These are phyloP conservation scores for Reutealis trisperma DNA, from an alignment of 345 rosid genomes.

Conservation along the genomic window DNA sequence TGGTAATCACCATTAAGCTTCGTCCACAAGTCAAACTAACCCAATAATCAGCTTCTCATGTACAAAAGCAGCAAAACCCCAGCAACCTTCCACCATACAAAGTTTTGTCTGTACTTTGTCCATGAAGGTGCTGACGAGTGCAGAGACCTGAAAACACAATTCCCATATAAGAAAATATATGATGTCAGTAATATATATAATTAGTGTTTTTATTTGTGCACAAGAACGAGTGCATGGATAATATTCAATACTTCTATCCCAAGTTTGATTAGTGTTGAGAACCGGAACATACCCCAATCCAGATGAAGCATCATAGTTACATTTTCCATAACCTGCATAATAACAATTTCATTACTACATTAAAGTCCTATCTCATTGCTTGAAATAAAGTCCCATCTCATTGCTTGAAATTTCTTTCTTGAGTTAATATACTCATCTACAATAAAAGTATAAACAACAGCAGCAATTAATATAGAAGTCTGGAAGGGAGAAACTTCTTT, in stretches of 20 bases:
- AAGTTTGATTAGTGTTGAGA: too few species aligned
- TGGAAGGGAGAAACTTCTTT: too few species aligned
- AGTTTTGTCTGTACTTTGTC: constrained; percentile 23
- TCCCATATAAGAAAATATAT: not conserved
- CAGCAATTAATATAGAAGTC: too few species aligned
- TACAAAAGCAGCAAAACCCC: constrained; percentile 50
- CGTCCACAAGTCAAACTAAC: constrained; percentile 6
- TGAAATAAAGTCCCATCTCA: too few species aligned
- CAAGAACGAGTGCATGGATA: too few species aligned
- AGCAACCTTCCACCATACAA: constrained; percentile 36
- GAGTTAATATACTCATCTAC: too few species aligned
- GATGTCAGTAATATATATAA: too few species aligned
- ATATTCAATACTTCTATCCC: too few species aligned
- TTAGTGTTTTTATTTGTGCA: too few species aligned
- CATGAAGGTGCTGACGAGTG: constrained; percentile 42
- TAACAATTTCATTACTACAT: not conserved
- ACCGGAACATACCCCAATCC: constrained; percentile 18
- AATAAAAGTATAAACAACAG: too few species aligned
- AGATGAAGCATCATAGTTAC: constrained; percentile 19
- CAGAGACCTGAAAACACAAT: constrained; percentile 36
- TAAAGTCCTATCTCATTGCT: not conserved
- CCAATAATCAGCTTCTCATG: constrained; percentile 38
- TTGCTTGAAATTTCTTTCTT: not conserved
- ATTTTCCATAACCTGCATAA: constrained; percentile 33
- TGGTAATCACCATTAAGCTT: constrained; percentile 17